Evolutionary conservation across 352 stramenopile species (phyloP), one percentile per base, ranked within the genome.

Genomic region (Blastocystis sp.): DNA sequence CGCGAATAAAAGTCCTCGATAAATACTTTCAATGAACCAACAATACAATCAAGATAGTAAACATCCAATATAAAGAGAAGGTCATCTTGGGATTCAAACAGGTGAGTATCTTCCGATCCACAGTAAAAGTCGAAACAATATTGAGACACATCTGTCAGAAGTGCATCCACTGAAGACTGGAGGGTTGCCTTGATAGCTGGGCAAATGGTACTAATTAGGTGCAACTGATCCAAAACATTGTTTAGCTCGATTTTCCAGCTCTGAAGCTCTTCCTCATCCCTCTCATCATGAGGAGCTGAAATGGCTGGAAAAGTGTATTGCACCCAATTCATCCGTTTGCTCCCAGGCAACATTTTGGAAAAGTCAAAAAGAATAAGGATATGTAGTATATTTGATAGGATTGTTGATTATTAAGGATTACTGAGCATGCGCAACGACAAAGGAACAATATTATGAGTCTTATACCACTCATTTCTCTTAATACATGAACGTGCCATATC

Each of bases 41-140:
- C 42, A 19, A 80, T 24, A 12, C 27, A 39, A 0, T 80, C 69
- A 4, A 80, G 42, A 27, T 29, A 80, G 69, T 59, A 32, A 12
- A 43, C 37, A n/a, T 78, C 66, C 12, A 78, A 29, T 16, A 78
- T 6, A 27, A 39, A 27, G 37, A 9, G 56, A 24, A 11, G 37
- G 37, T 78, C 66, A 21, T 54, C 35, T 27, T 78, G 42, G 21
- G 66, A 59, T 54, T 35, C 27, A 49, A 78, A 78, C n/a, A 78
- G 21, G 21, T 43, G 19, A 16, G 37, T 58, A 9, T 16, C 37
- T 35, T 78, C 29, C 29, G 6, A 78, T 6, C 24, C 37, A 78
- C 16, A 54, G 66, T 32, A 57, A 78, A 78, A 78, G 9, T 78
- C 66, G 37, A 78, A 78, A 27, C 37, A 27, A 19, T 49, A 59